Conservation (phyloP, 1,139 yeast genomes). For the Diutina sp. region DNA sequence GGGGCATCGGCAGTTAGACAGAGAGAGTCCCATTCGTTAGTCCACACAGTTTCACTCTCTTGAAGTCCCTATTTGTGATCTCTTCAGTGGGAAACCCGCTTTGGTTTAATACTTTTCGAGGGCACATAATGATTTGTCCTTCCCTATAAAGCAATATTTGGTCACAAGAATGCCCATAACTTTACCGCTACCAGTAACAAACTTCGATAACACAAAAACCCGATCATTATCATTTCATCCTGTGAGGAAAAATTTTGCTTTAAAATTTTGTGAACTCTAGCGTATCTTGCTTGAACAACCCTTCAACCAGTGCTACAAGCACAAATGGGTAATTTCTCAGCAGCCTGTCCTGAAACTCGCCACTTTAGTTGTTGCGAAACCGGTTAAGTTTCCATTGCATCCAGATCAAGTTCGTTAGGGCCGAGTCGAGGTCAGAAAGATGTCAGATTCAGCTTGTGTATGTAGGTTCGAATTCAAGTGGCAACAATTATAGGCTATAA, state of each 20-base stretch:
- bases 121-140: conserved; percentile 59
- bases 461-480: conserved; percentile 75
- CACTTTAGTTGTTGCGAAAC: conserved; percentile 23
- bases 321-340: conserved; percentile 42
- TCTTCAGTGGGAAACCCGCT: conserved; percentile 47
- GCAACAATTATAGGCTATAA: conserved; percentile 43
- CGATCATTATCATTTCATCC: conserved; percentile 80
- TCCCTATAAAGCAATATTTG: conserved; percentile 67
- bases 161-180: conserved; percentile 46
- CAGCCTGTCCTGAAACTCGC: conserved; percentile 15
- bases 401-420: conserved; percentile 56
- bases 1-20: not conserved
- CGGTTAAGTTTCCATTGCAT: conserved; percentile 24
- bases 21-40: not conserved
- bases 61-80: conserved; percentile 10
- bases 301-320: conserved; percentile 67
- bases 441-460: conserved; percentile 81
- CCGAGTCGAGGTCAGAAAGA: conserved; percentile 77
- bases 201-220: conserved; percentile 67
- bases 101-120: conserved; percentile 41
- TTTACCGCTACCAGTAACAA: conserved; percentile 28
- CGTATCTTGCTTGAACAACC: conserved; percentile 62
- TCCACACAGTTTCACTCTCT: not conserved
- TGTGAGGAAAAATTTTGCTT: conserved; percentile 42
- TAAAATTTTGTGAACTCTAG: conserved; percentile 48